These are phyloP conservation scores for Candida sp. DNA, from an alignment of 1,139 yeast genomes.

Conservation along the genomic window DNA sequence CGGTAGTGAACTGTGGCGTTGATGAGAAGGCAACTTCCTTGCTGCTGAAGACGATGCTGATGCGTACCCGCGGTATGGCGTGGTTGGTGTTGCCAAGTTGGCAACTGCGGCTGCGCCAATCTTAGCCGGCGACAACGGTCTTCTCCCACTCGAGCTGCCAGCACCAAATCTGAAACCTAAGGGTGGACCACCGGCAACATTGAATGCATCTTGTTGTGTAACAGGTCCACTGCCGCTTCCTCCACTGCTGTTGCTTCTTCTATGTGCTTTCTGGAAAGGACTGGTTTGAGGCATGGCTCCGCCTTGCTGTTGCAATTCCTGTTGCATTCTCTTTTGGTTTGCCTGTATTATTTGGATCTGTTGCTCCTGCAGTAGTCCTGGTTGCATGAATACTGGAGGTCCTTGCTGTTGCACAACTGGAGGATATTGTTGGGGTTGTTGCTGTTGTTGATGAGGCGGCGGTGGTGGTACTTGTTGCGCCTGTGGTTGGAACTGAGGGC, in stretches of 20 bases:
- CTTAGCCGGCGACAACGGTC: slow-evolving; percentile 65
- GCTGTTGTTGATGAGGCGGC: slow-evolving; percentile 7
- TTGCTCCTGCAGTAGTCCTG: slow-evolving; percentile 8
- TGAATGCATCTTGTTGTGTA: slow-evolving; percentile 19
- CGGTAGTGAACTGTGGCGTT: slow-evolving; percentile 51
- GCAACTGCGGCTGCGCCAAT: slow-evolving; percentile 78
- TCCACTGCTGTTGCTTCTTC: slow-evolving; percentile 8
- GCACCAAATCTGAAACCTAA: slow-evolving; percentile 47
- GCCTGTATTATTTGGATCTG: slow-evolving; percentile 7
- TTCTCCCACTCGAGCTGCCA: slow-evolving; percentile 16
- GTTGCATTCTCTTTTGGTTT: slow-evolving; percentile 7
- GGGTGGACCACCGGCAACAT: slow-evolving; percentile 39
- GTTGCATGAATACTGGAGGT: slow-evolving; percentile 2
- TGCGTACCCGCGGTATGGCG: slow-evolving; percentile 26
- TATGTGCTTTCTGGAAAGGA: slow-evolving; percentile 9
- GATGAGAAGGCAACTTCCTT: slow-evolving; percentile 25
- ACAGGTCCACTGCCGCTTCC: slow-evolving; percentile 9
- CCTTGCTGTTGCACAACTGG: slow-evolving; percentile 11
- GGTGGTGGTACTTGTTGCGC: slow-evolving; percentile 13
- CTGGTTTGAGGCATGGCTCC: neutral
- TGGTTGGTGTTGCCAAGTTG: slow-evolving; percentile 42
- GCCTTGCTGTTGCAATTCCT: slow-evolving; percentile 9
- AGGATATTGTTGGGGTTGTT: slow-evolving; percentile 2
- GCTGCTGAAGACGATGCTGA: slow-evolving; percentile 18
- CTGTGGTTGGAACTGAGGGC: slow-evolving; percentile 1